Percentiles rank a stretch among this genome's conserved stretches.
Evolutionary conservation across 768 basidiomycete species (phyloP).

Genomic region (Panus rudis): DNA sequence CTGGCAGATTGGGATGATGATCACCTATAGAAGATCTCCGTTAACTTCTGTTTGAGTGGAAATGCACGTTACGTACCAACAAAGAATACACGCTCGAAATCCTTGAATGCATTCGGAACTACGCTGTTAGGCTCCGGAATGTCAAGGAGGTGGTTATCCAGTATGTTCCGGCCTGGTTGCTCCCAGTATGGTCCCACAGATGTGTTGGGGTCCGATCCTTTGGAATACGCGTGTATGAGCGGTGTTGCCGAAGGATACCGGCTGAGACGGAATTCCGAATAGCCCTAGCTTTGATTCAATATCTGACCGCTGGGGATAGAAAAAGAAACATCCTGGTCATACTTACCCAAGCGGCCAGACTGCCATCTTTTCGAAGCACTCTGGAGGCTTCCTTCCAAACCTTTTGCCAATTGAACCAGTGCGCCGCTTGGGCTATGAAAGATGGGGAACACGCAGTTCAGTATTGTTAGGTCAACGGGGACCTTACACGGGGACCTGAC

Average conservation of each 20-base stretch:
- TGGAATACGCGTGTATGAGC: constrained; percentile 55
- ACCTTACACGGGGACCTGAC: not conserved
- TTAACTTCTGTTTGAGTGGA: constrained; percentile 11
- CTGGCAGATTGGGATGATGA: constrained; percentile 33
- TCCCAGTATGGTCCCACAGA: constrained; percentile 74
- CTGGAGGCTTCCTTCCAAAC: constrained; percentile 65
- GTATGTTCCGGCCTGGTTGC: constrained; percentile 70
- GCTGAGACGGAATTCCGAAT: constrained; percentile 70
- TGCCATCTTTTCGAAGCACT: constrained; percentile 54
- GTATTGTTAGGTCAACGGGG: not conserved
- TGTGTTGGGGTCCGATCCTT: constrained; percentile 44
- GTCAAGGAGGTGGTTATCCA: constrained; percentile 62
- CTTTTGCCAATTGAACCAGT: constrained; percentile 75
- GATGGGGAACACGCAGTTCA: not conserved
- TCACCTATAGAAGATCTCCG: too few relatives aligned
- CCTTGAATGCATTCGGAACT: constrained; percentile 29
- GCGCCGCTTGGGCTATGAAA: constrained; percentile 60
- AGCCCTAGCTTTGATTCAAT: constrained; percentile 12
- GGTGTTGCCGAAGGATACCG: constrained; percentile 49
- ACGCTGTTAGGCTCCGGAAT: constrained; percentile 48
- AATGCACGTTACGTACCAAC: constrained; percentile 42
- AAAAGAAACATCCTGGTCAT: not conserved
- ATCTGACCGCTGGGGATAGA: constrained; percentile 29
- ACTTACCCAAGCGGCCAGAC: constrained; percentile 68
- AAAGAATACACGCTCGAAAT: constrained; percentile 51